Evolutionary conservation across 805 yeast species (phyloP).

Genomic region (Kodamaea neixiangensis): DNA sequence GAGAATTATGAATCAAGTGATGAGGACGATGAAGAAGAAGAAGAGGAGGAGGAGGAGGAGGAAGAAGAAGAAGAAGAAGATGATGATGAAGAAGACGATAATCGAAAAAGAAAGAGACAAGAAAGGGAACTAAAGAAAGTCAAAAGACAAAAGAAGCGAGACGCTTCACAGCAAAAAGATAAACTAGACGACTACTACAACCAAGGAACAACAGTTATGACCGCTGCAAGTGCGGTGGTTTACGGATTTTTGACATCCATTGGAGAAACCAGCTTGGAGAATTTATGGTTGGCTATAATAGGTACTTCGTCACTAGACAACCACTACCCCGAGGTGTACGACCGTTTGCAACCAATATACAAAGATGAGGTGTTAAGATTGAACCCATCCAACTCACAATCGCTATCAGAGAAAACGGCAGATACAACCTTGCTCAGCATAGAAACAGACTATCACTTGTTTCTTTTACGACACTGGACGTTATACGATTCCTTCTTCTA

Average conservation of each 20-base stretch:
- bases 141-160: slow-evolving; percentile 40
- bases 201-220: slow-evolving; percentile 76
- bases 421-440: slow-evolving; percentile 53
- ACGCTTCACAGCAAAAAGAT: slow-evolving; percentile 50
- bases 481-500: slow-evolving; percentile 87
- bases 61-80: slow-evolving; percentile 34
- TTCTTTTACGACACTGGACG: slow-evolving; percentile 89
- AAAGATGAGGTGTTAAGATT: slow-evolving; percentile 82
- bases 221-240: slow-evolving; percentile 75
- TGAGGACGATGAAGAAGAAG: slow-evolving; percentile 38
- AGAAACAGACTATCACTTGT: slow-evolving; percentile 84
- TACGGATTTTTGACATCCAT: slow-evolving; percentile 78
- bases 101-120: slow-evolving; percentile 29
- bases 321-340: slow-evolving; percentile 73
- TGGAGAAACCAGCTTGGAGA: slow-evolving; percentile 74
- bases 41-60: slow-evolving; percentile 28
- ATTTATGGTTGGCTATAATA: slow-evolving; percentile 83
- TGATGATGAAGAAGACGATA: slow-evolving; percentile 22
- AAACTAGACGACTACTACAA: slow-evolving; percentile 73
- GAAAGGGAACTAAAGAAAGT: slow-evolving; percentile 21
- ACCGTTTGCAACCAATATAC: slow-evolving; percentile 67
- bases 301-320: slow-evolving; percentile 84
- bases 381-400: slow-evolving; percentile 35
- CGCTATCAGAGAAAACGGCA: slow-evolving; percentile 34
- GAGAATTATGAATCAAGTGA: slow-evolving; percentile 35